Conservation (phyloP, 106 monocot species). For the Dendrobium catenatum region DNA sequence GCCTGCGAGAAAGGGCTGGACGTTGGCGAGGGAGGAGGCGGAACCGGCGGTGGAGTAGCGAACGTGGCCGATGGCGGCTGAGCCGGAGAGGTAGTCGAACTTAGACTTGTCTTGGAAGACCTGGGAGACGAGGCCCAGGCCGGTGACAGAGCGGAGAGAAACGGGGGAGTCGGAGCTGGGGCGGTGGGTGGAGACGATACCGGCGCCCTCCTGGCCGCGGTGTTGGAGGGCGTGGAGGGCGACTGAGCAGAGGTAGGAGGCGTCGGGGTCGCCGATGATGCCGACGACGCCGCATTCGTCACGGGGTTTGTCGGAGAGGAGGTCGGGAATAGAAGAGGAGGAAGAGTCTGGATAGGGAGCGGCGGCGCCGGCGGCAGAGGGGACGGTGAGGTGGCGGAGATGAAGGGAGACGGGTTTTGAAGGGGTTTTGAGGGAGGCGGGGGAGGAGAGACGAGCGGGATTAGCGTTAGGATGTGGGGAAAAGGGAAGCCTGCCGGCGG, state of each 20-base stretch:
- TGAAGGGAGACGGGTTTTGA: background rate
- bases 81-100: conserved; percentile 51
- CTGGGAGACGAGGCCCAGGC: conserved; percentile 83
- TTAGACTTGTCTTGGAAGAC: conserved; percentile 46
- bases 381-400: background rate
- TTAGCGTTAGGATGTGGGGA: conserved; percentile 9
- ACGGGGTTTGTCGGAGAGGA: conserved; percentile 40
- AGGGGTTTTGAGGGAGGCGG: background rate
- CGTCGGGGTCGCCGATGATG: conserved; percentile 77
- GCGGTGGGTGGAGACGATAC: conserved; percentile 58
- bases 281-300: conserved; percentile 96
- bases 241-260: conserved; percentile 55
- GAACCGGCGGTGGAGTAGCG: conserved; percentile 88
- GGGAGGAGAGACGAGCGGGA: background rate
- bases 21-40: conserved; percentile 55
- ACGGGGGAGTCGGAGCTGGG: conserved; percentile 10
- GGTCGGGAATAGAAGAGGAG: background rate
- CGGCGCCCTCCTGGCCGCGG: conserved; percentile 90
- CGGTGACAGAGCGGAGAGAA: conserved; percentile 33
- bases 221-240: conserved; percentile 90
- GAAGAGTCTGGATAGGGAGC: background rate
- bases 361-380: background rate
- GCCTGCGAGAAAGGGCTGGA: conserved; percentile 71
- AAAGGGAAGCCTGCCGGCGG: background rate
- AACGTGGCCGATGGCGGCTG: conserved; percentile 84